A percentile compares a stretch with the other conserved stretches of the same genome.
These are phyloP conservation scores for Triticum monococcum DNA, from an alignment of 176 grass and related monocot species.

Conservation along the genomic window DNA sequence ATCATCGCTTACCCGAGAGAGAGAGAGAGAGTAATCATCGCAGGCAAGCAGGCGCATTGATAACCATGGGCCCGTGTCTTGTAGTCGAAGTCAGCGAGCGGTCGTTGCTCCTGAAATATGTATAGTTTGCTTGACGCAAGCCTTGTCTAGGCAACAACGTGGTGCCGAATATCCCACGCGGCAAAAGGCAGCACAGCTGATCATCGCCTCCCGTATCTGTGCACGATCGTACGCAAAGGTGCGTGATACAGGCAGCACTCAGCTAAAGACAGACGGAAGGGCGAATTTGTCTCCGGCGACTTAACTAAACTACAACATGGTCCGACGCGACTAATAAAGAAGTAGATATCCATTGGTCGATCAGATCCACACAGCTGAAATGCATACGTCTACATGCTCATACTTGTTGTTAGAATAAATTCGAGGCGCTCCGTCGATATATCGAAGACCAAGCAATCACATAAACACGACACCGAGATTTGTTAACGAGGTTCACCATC, in stretches of 20 bases:
- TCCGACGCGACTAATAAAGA: neutral
- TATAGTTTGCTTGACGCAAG: neutral
- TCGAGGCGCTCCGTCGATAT: no score
- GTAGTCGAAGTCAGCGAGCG: conserved; percentile 25
- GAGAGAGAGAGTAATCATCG: no score
- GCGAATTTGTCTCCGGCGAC: neutral
- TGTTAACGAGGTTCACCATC: no score
- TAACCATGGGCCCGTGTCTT: conserved; percentile 5
- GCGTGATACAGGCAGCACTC: neutral
- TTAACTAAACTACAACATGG: neutral
- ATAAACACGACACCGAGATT: no score
- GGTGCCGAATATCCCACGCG: neutral
- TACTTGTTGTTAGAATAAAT: no score
- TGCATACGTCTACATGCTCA: neutral
- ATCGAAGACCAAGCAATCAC: no score
- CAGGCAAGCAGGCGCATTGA: neutral
- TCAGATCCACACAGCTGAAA: neutral
- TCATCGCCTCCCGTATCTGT: conserved; percentile 14
- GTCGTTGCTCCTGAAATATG: neutral
- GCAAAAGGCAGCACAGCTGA: neutral
- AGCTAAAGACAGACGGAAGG: neutral
- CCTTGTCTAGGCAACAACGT: neutral
- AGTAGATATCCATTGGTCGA: neutral
- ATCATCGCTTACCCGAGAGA: no score
- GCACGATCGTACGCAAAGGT: neutral